These are phyloP conservation scores for Mucor sp. DNA, from an alignment of 371 early-diverging fungal species.

Conservation along the genomic window DNA sequence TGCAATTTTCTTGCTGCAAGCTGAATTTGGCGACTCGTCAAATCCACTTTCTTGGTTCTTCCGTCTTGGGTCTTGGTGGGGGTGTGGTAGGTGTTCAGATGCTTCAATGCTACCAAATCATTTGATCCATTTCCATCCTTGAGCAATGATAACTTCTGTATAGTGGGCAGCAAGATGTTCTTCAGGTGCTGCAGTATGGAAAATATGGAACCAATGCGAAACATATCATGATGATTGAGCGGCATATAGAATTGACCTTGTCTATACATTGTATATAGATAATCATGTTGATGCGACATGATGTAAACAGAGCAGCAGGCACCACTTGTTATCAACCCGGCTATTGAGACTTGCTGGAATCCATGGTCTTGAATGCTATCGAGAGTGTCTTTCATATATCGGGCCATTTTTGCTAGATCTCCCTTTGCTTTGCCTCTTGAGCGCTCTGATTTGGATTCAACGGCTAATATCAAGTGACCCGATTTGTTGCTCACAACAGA, in stretches of 20 bases:
- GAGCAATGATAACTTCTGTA: not conserved
- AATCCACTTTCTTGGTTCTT: not conserved
- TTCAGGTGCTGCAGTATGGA: not conserved
- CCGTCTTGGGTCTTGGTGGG: conserved; percentile 5
- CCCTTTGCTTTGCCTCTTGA: not conserved
- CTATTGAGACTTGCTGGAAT: not conserved
- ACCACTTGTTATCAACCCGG: not conserved
- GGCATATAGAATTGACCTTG: not conserved
- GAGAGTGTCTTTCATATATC: conserved; percentile 10
- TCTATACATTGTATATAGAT: not conserved
- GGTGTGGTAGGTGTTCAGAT: conserved; percentile 10
- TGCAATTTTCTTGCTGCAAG: not conserved
- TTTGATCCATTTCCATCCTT: conserved; percentile 1
- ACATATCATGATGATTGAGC: not conserved
- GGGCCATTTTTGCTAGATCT: conserved; percentile 7
- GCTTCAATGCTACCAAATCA: conserved; percentile 1
- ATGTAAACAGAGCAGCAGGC: not conserved
- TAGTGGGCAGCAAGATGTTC: not conserved
- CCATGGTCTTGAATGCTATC: not conserved
- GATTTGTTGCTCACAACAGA: conserved; percentile 12
- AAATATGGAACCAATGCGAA: not conserved
- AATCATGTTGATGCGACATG: not conserved
- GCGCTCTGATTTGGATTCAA: conserved; percentile 10
- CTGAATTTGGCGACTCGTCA: not conserved
- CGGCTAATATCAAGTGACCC: conserved; percentile 5